Conservation (phyloP, 371 early-diverging fungal species). For the Funneliformis caledonium region DNA sequence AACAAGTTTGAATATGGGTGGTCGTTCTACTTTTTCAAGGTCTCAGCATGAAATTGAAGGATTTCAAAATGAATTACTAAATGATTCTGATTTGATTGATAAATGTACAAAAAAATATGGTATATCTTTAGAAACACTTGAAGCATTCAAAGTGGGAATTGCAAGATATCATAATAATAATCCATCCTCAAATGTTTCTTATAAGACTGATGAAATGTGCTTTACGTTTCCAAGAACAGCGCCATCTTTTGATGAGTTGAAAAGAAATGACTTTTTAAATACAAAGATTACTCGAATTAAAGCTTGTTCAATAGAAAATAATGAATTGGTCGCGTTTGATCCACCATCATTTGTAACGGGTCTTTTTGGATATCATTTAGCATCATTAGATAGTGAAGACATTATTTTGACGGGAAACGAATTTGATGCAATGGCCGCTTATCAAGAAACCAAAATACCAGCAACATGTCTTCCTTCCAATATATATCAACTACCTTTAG, state of each 20-base stretch:
- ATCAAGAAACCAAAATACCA: constrained; percentile 69
- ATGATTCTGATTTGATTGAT: constrained; percentile 41
- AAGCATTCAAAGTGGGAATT: constrained; percentile 50
- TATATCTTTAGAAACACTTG: constrained; percentile 42
- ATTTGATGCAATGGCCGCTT: constrained; percentile 74
- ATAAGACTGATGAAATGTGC: constrained; percentile 35
- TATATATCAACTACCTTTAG: constrained; percentile 65
- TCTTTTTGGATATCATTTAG: constrained; percentile 70
- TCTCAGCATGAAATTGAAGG: constrained; percentile 45
- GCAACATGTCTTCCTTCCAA: constrained; percentile 60
- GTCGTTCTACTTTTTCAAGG: constrained; percentile 40
- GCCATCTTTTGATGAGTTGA: constrained; percentile 40
- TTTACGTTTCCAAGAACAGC: constrained; percentile 56
- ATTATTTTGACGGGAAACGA: constrained; percentile 66
- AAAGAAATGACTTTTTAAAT: constrained; percentile 36
- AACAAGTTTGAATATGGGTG: constrained; percentile 27
- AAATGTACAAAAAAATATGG: constrained; percentile 40
- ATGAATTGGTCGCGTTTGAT: constrained; percentile 33
- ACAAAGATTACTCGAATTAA: constrained; percentile 50
- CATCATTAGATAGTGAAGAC: constrained; percentile 47
- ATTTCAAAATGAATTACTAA: constrained; percentile 39
- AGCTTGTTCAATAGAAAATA: constrained; percentile 39
- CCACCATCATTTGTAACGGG: constrained; percentile 48
- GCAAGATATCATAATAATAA: constrained; percentile 43
- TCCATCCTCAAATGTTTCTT: not conserved